phyloP scores from a whole-genome alignment of 805 yeast species.

The Phaffomyces antillensis region DNA sequence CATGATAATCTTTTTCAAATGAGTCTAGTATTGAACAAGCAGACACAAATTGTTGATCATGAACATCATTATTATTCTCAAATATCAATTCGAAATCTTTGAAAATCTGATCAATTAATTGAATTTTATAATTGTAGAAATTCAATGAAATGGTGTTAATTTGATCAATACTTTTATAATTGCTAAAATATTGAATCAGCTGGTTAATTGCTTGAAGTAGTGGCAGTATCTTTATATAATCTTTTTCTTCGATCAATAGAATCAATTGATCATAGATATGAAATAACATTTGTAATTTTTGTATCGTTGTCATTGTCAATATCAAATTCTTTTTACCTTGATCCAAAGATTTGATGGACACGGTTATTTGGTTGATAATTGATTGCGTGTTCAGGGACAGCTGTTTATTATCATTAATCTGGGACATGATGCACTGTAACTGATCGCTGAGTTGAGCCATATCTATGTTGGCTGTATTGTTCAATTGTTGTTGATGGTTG shows the following conservation, averaged over 20 bases:
- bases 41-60: conserved; percentile 34
- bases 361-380: conserved; percentile 63
- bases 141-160: conserved; percentile 58
- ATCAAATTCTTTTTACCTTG: conserved; percentile 79
- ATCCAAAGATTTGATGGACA: conserved; percentile 72
- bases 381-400: conserved; percentile 50
- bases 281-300: conserved; percentile 79
- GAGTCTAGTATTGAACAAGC: conserved; percentile 71
- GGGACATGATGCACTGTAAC: conserved; percentile 27
- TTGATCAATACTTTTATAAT: conserved; percentile 78
- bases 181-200: conserved; percentile 62
- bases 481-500: conserved; percentile 22
- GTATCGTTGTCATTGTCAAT: conserved; percentile 75
- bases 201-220: conserved; percentile 67
- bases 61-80: conserved; percentile 22
- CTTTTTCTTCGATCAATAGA: conserved; percentile 36
- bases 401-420: conserved; percentile 40
- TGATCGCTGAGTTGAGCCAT: conserved; percentile 24
- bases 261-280: conserved; percentile 63
- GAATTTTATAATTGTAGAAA: conserved; percentile 51
- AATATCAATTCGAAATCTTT: conserved; percentile 58
- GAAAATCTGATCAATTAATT: conserved; percentile 62
- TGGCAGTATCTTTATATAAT: conserved; percentile 48
- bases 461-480: conserved; percentile 10
- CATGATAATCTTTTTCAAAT: conserved; percentile 48